These are phyloP conservation scores for Sporobolomyces roseus DNA, from an alignment of 768 basidiomycete species.

Conservation along the genomic window DNA sequence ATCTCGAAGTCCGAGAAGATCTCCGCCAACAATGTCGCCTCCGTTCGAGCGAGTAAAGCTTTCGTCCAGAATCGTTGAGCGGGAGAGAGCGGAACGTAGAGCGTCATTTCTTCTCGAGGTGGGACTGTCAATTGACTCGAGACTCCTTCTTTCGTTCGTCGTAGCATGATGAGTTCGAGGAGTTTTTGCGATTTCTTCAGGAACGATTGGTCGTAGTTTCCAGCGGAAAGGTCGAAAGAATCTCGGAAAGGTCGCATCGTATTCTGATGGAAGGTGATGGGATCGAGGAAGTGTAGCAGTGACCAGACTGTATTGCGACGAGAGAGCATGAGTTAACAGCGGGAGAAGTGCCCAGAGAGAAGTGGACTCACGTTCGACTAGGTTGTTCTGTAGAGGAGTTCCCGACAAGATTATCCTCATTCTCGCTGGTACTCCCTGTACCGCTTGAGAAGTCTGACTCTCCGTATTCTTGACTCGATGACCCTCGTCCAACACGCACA, in stretches of 20 bases:
- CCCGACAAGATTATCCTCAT: conserved; percentile 67
- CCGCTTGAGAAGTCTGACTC: conserved; percentile 56
- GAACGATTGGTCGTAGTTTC: conserved; percentile 56
- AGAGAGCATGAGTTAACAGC: no score
- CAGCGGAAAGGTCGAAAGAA: conserved; percentile 58
- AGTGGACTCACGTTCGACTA: conserved; percentile 58
- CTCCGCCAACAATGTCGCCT: conserved; percentile 54
- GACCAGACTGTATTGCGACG: conserved; percentile 15
- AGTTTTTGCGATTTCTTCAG: conserved; percentile 56
- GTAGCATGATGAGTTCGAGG: conserved; percentile 58
- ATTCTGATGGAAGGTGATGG: conserved; percentile 55
- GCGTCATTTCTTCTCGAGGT: conserved; percentile 58
- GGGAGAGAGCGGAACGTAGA: conserved; percentile 51
- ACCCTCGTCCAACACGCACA: conserved; percentile 63
- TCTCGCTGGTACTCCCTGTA: conserved; percentile 59
- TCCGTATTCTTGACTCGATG: conserved; percentile 70
- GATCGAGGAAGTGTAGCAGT: conserved; percentile 52
- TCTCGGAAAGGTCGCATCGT: conserved; percentile 56
- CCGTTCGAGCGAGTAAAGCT: conserved; percentile 57
- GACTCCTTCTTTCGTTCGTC: conserved; percentile 59
- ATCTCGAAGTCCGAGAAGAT: conserved; percentile 52
- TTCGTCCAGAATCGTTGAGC: conserved; percentile 64
- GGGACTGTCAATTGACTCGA: conserved; percentile 54
- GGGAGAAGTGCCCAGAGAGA: neutral
- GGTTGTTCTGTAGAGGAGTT: conserved; percentile 68